phyloP scores from a whole-genome alignment of 257 asterid species.

The Solanum gracilifrons region DNA sequence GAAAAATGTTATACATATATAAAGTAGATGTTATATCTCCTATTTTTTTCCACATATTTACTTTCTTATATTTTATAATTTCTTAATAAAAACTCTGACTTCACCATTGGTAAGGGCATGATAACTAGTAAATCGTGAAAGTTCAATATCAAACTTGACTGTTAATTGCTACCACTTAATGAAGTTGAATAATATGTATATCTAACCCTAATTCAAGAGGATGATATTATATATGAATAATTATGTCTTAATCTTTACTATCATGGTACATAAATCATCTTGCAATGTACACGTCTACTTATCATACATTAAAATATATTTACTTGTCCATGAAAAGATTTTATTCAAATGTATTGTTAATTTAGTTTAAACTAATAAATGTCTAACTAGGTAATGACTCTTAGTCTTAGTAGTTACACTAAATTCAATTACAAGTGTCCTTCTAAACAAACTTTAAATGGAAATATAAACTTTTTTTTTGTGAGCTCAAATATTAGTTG shows the following conservation, averaged over 20 bases:
- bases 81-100: not conserved
- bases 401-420: too few relatives aligned
- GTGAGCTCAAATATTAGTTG: not conserved
- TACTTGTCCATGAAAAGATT: not conserved
- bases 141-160: too few relatives aligned
- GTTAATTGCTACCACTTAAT: not conserved
- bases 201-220: not conserved
- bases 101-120: too few relatives aligned
- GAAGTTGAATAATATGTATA: not conserved
- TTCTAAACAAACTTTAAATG: too few relatives aligned
- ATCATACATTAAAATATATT: too few relatives aligned
- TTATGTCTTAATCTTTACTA: not conserved
- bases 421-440: too few relatives aligned
- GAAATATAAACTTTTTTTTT: too few relatives aligned
- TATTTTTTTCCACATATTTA: too few relatives aligned
- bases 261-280: not conserved
- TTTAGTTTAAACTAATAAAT: not conserved
- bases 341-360: not conserved
- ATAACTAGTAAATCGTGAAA: too few relatives aligned
- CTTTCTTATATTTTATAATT: too few relatives aligned
- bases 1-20: too few relatives aligned
- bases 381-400: not conserved
- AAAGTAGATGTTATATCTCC: too few relatives aligned
- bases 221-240: not conserved
- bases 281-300: not conserved